These are phyloP conservation scores for Globisporangium paddicum DNA, from an alignment of 352 stramenopile genomes.

Conservation along the genomic window DNA sequence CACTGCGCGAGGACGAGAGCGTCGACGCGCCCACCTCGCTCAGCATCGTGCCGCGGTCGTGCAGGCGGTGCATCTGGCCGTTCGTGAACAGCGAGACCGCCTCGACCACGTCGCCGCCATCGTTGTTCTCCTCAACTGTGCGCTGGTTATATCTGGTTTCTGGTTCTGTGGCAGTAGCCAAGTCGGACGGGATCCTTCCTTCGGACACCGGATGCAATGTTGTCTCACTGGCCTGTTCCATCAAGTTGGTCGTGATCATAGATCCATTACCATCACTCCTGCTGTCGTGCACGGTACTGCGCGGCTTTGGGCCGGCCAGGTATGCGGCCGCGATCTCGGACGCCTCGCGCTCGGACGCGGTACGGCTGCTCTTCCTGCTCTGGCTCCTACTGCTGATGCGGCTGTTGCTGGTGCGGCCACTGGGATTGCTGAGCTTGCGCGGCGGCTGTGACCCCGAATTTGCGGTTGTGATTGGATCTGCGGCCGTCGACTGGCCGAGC, in stretches of 20 bases:
- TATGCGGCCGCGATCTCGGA: not conserved
- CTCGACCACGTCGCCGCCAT: conserved; percentile 19
- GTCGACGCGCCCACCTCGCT: conserved; percentile 11
- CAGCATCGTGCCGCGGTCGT: conserved; percentile 30
- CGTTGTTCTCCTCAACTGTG: conserved; percentile 14
- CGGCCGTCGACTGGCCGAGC: not conserved
- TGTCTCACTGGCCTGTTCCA: conserved; percentile 30
- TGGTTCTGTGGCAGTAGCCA: not conserved
- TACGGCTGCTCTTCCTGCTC: not conserved
- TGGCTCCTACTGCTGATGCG: not conserved
- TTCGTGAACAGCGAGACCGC: conserved; percentile 14
- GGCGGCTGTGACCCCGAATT: not conserved
- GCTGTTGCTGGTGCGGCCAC: not conserved
- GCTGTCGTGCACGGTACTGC: not conserved
- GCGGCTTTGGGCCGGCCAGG: not conserved
- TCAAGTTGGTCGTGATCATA: conserved; percentile 7
- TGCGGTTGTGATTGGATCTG: not conserved
- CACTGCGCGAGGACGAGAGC: not conserved
- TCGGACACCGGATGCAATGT: conserved; percentile 14
- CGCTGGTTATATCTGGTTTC: no score
- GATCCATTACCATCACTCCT: not conserved
- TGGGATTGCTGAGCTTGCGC: not conserved
- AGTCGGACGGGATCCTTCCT: not conserved
- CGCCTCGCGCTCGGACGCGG: not conserved
- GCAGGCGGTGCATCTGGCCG: conserved; percentile 16